These are phyloP conservation scores for Musa beccarii DNA, from an alignment of 176 grass and related monocot genomes.

Conservation along the genomic window DNA sequence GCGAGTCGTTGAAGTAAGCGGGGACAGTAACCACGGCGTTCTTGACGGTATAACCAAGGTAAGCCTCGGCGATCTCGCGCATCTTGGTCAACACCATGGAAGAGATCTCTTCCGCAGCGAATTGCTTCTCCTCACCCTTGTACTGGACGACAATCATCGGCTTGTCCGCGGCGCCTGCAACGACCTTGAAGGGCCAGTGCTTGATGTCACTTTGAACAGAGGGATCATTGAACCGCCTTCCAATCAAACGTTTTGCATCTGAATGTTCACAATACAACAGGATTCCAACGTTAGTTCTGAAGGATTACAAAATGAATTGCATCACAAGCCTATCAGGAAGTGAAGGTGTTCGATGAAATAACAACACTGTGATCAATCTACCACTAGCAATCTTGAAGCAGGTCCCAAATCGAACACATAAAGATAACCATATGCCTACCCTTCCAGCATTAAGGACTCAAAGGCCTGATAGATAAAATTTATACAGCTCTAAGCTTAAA, in stretches of 20 bases:
- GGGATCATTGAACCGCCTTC: slow-evolving; percentile 57
- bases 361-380: too few relatives aligned
- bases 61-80: slow-evolving; percentile 73
- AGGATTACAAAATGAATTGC: too few relatives aligned
- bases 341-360: too few relatives aligned
- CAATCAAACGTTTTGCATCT: slow-evolving; percentile 86
- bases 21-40: slow-evolving; percentile 89
- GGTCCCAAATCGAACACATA: too few relatives aligned
- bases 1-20: slow-evolving; percentile 92
- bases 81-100: slow-evolving; percentile 91
- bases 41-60: slow-evolving; percentile 64
- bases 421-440: too few relatives aligned
- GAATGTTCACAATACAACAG: slow-evolving; percentile 2
- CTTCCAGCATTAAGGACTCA: too few relatives aligned
- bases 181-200: slow-evolving; percentile 69
- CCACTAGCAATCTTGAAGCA: too few relatives aligned
- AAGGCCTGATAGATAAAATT: too few relatives aligned
- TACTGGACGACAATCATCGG: slow-evolving; percentile 63
- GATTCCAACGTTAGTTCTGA: too few relatives aligned
- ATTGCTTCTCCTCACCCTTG: slow-evolving; percentile 62
- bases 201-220: slow-evolving; percentile 75
- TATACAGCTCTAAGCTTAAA: too few relatives aligned
- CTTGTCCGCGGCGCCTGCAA: slow-evolving; percentile 54
- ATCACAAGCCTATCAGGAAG: too few relatives aligned
- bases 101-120: slow-evolving; percentile 70